Base-by-base conservation (phyloP, 2,329 filamentous ascomycete species). In the Diaporthe velutina region DNA sequence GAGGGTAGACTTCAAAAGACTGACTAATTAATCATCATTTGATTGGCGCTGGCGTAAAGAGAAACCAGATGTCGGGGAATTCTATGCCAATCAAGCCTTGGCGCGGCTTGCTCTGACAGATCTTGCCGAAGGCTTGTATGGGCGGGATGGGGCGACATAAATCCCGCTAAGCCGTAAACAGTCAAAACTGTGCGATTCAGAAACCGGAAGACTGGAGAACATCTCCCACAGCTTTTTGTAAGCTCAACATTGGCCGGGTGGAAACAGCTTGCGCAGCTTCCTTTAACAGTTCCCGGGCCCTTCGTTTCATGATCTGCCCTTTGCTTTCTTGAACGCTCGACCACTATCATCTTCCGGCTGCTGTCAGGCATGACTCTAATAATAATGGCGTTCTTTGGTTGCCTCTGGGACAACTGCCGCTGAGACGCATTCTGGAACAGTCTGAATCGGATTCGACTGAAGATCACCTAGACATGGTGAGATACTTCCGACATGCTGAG, bases 1-100 rank as follows among this genome's bases (percentile, higher is more conserved):
- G n/a, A n/a, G 35, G 35, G 35, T 60, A 40, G 57, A 28, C 52
- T 55, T 55, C 15, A 28, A 8, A 17, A 33, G 25, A 55, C 57
- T 60, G 57, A 40, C 57, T 60, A 40, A 60, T 25, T 3, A 40
- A 22, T 22, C 35, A 25, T 25, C 12, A 60, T 40, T 25, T 60
- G 57, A 60, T 60, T 60, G 57, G 57, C 57, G 57, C 33, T 60
- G 35, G 57, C 57, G 57, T 60, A 60, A 60, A 22, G 25, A 40
- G 57, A 60, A 60, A 40, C 35, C 35, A 60, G 22, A 40, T 40
- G 19, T 17, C 33, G 28, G 54, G 22, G 28, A 57, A 58, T n/a
- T n/a, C 33, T n/a, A 30, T n/a, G 33, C 55, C 55, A 58, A 17
- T 40, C 22, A 60, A 40, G n/a, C n/a, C 35, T 40, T 60, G 35